Conservation (phyloP, 345 rosid species). For the Pelargonium nanum region DNA sequence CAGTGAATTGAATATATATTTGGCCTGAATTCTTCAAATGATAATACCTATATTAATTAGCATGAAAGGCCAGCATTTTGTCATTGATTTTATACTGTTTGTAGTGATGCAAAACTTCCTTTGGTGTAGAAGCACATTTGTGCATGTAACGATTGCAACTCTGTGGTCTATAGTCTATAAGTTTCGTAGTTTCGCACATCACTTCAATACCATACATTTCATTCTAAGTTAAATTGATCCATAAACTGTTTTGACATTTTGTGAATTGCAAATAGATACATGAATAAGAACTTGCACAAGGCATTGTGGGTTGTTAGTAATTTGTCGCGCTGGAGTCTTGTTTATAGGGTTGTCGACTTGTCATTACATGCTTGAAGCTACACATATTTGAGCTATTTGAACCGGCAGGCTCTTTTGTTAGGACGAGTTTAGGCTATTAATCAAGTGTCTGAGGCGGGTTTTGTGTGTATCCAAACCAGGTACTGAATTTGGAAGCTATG, state of each 20-base stretch:
- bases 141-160: no score
- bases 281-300: no score
- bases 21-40: neutral
- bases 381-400: neutral
- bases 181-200: neutral
- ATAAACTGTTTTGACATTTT: no score
- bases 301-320: neutral
- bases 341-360: neutral
- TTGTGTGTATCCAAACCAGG: slow-evolving; percentile 42
- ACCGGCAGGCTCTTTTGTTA: neutral
- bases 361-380: neutral
- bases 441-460: neutral
- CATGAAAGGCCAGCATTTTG: no score
- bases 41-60: neutral
- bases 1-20: neutral
- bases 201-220: neutral
- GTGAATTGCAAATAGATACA: no score
- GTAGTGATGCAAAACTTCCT: no score
- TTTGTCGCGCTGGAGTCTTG: neutral
- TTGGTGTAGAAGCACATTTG: no score
- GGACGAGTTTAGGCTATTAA: neutral
- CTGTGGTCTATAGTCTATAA: neutral
- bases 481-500: slow-evolving; percentile 70
- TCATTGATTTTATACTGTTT: neutral
- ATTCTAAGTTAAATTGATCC: neutral